These are phyloP conservation scores for Geosmithia morbida DNA, from an alignment of 2,329 filamentous ascomycete genomes.

Conservation along the genomic window DNA sequence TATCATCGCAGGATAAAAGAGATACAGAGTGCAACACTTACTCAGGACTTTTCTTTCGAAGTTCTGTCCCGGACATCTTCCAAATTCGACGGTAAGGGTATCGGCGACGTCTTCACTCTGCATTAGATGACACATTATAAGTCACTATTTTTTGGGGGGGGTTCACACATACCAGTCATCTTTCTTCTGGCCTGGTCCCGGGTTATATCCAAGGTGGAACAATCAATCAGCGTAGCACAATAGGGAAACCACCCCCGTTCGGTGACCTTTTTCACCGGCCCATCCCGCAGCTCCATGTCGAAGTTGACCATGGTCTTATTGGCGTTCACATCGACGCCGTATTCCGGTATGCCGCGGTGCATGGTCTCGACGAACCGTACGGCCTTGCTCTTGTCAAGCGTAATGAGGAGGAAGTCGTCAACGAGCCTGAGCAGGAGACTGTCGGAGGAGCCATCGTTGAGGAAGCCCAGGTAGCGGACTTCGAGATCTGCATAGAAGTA, in stretches of 20 bases:
- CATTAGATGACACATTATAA: constrained; percentile 13
- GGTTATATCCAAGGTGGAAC: constrained; percentile 55
- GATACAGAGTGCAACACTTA: constrained; percentile 17
- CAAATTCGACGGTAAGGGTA: constrained; percentile 66
- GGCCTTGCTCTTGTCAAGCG: constrained; percentile 51
- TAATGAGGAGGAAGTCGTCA: constrained; percentile 89
- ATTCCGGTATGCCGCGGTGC: constrained; percentile 64
- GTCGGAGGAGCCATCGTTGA: constrained; percentile 23
- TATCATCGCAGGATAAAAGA: background rate
- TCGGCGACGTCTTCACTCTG: constrained; percentile 34
- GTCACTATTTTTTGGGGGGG: background rate
- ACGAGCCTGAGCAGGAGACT: constrained; percentile 68
- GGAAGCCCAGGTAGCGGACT: constrained; percentile 50
- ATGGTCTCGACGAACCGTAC: constrained; percentile 62
- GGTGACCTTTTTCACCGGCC: constrained; percentile 31
- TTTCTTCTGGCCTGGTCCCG: constrained; percentile 47
- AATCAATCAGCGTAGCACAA: constrained; percentile 70
- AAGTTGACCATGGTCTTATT: constrained; percentile 82
- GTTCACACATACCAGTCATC: constrained; percentile 28
- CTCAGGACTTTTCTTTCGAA: constrained; percentile 70
- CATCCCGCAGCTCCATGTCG: constrained; percentile 40
- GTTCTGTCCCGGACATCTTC: constrained; percentile 55
- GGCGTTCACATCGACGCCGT: constrained; percentile 65
- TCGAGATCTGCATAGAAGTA: constrained; percentile 93
- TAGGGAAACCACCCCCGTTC: constrained; percentile 56